Evolutionary conservation across 2,329 filamentous ascomycete species (phyloP), one percentile per base, ranked within the genome.

Genomic region (Neofusicoccum umdonicola): DNA sequence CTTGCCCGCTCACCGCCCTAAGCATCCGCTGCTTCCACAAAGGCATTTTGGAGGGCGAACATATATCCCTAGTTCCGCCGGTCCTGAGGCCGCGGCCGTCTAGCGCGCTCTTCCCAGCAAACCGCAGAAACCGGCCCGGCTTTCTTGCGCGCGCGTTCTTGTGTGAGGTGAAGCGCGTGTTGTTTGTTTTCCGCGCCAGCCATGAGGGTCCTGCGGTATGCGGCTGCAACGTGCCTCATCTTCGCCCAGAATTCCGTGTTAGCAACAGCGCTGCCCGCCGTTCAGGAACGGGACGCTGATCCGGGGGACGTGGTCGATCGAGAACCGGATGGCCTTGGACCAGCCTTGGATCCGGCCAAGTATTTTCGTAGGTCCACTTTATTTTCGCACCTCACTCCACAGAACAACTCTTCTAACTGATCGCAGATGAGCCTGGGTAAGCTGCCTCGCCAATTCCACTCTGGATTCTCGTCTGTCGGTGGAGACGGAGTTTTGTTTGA

Each of bases 381-480:
- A 9, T 54, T 50, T 37, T 50, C 11, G 3, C 19, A 35, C 17
- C 15, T 4, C 22, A 15, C 17, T 27, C 27, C n/a, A 17, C 12
- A 27, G 51, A 19, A 34, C 19, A 12, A 3, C 7, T 13, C 7
- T 42, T 9, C 62, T 64, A n/a, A 64, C 51, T 22, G 2, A 12
- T 22, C 31, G 34, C 19, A 64, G 62, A 64, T 57, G 62, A 64
- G 19, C 62, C 62, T 57, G 62, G 62, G 62, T 64, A 56, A 64
- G 62, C 19, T n/a, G 9, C 6, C 42, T 11, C 39, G 13, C 15
- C 22, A 11, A 27, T 11, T n/a, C 1, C 2, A 12, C 4, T 13
- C 9, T 15, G 17, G 19, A 6, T 6, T 31, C 27, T 31, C 27
- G 4, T 31, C 27, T 31, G 27, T 4, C 4, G 4, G 27, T 31